Evolutionary conservation across 202 grass and related monocot genomes (phyloP).

Genomic region (Panicum hallii): DNA sequence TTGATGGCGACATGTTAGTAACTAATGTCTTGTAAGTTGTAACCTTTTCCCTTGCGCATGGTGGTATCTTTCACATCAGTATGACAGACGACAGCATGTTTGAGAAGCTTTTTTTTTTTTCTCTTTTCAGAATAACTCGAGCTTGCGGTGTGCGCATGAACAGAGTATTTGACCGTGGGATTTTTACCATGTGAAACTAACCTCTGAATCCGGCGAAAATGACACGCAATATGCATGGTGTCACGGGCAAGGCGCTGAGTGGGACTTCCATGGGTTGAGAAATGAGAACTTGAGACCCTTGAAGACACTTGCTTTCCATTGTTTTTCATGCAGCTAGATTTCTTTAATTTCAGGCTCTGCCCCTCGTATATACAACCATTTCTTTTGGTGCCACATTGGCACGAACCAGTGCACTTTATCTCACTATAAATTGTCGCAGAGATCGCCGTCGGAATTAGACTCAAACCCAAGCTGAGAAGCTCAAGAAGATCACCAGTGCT

Average conservation of each 20-base stretch:
- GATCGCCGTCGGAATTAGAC: slow-evolving; percentile 10
- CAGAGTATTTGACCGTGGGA: slow-evolving; percentile 25
- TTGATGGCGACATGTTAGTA: slow-evolving; percentile 25
- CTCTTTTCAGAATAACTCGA: neutral
- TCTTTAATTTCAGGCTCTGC: neutral
- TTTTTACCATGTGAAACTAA: slow-evolving; percentile 14
- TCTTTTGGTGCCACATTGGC: neutral
- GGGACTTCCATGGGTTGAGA: neutral
- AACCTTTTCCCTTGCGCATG: neutral
- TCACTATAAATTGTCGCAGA: slow-evolving; percentile 46
- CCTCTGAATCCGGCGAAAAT: slow-evolving; percentile 20
- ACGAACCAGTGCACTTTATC: neutral
- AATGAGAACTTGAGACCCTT: neutral
- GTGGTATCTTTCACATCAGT: slow-evolving; percentile 2
- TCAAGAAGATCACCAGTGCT: neutral
- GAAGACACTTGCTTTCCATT: neutral
- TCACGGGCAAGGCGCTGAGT: neutral
- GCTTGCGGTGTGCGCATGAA: neutral
- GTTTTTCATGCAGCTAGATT: neutral
- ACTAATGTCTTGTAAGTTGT: neutral
- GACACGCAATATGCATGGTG: slow-evolving; percentile 15
- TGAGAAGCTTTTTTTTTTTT: neutral
- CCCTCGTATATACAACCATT: slow-evolving; percentile 7
- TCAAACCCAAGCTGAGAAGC: slow-evolving; percentile 18
- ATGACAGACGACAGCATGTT: slow-evolving; percentile 13